A percentile compares a stretch with the other conserved stretches of the same genome.
phyloP scores from a whole-genome alignment of 345 rosid genomes.

The Eucalyptus cladocalyx region DNA sequence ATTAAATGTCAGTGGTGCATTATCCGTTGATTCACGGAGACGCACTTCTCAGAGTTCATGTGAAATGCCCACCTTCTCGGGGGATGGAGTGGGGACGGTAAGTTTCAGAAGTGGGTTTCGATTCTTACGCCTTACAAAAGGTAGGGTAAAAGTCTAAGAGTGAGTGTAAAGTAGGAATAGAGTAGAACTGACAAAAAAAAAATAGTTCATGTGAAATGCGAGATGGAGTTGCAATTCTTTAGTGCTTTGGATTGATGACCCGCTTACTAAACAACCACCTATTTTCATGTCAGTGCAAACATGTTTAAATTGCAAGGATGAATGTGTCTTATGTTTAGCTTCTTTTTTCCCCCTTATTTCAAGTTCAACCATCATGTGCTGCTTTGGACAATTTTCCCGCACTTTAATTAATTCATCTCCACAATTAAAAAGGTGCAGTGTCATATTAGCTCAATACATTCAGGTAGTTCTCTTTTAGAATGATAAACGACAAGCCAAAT shows the following conservation, averaged over 20 bases:
- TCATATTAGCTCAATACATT: accelerated
- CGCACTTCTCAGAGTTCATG: neutral
- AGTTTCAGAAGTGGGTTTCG: too few relatives aligned
- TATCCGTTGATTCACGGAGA: neutral
- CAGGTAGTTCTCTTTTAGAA: accelerated
- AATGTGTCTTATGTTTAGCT: neutral
- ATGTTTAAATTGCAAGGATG: neutral
- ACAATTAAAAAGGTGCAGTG: neutral
- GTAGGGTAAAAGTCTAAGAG: too few relatives aligned
- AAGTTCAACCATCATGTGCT: neutral
- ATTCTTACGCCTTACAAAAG: too few relatives aligned
- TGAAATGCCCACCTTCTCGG: too few relatives aligned
- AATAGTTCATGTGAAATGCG: neutral
- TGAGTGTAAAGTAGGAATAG: too few relatives aligned
- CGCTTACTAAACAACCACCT: neutral
- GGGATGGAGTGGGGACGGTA: too few relatives aligned
- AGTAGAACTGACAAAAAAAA: too few relatives aligned
- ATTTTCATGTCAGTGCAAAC: too few relatives aligned
- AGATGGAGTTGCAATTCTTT: neutral
- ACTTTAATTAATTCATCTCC: neutral
- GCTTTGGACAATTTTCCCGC: neutral
- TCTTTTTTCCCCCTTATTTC: neutral
- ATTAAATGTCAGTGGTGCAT: neutral
- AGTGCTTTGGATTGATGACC: too few relatives aligned
- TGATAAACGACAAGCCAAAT: neutral